Percentiles rank a stretch among this genome's conserved stretches.
Conservation (phyloP, 345 rosid species). For the Camelina laxa region DNA sequence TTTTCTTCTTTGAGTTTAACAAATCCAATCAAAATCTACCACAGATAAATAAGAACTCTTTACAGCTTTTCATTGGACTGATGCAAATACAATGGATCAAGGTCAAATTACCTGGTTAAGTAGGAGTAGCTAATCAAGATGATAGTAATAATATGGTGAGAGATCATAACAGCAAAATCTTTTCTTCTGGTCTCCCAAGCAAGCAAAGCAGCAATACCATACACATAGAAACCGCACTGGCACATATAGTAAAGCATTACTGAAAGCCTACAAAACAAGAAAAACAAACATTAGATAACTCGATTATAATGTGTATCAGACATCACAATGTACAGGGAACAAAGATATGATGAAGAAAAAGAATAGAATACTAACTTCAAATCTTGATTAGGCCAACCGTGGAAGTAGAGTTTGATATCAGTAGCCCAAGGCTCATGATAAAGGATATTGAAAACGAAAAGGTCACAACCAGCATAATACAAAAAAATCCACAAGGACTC, state of each 20-base stretch:
- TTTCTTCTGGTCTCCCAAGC: constrained; percentile 96
- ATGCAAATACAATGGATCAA: background rate
- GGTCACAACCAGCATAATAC: constrained; percentile 72
- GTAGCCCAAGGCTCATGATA: constrained; percentile 77
- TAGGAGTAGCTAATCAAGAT: constrained; percentile 79
- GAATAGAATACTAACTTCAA: constrained; percentile 70
- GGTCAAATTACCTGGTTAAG: constrained; percentile 61
- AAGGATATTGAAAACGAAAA: constrained; percentile 56
- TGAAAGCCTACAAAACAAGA: constrained; percentile 56
- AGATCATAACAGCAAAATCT: constrained; percentile 97
- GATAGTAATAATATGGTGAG: constrained; percentile 94
- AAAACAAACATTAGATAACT: constrained; percentile 17
- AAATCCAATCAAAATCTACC: background rate
- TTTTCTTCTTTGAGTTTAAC: background rate
- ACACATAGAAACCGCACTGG: constrained; percentile 89
- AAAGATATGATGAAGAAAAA: too few relatives aligned
- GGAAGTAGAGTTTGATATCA: constrained; percentile 62
- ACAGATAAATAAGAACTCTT: background rate
- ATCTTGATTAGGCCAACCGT: constrained; percentile 93
- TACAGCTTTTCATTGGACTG: constrained; percentile 13
- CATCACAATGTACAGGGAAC: background rate
- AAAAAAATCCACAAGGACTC: constrained; percentile 93
- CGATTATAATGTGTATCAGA: background rate
- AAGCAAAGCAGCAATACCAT: constrained; percentile 83
- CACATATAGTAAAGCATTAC: constrained; percentile 81